These are phyloP conservation scores for Vishniacozyma victoriae DNA, from an alignment of 768 basidiomycete species.

Conservation along the genomic window DNA sequence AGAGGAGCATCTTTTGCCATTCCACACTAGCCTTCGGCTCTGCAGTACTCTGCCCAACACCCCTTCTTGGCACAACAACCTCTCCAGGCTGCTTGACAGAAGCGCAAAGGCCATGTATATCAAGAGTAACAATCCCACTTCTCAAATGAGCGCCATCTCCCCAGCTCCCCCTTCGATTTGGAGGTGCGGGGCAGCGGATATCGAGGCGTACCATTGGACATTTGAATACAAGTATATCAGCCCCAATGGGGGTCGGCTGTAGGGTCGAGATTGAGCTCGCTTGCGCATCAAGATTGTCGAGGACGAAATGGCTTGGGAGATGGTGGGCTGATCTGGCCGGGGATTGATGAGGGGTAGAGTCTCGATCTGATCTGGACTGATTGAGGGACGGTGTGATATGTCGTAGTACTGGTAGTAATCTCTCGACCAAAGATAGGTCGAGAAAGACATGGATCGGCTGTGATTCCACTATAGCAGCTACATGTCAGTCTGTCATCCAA, in stretches of 20 bases:
- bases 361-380: constrained; percentile 1
- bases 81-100: not conserved
- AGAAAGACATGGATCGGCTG: constrained; percentile 69
- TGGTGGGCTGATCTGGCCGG: not conserved
- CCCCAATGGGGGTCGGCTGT: not conserved
- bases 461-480: constrained; percentile 22
- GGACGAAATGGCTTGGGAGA: constrained; percentile 48
- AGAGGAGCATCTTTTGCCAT: constrained; percentile 37
- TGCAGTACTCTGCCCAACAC: not conserved
- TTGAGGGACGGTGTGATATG: constrained; percentile 18
- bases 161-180: constrained; percentile 54
- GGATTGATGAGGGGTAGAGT: not conserved
- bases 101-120: constrained; percentile 20
- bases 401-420: constrained; percentile 51
- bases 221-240: constrained; percentile 45
- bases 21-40: constrained; percentile 4
- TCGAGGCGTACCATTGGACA: constrained; percentile 63
- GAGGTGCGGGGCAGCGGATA: constrained; percentile 61
- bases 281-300: constrained; percentile 59
- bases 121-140: constrained; percentile 39
- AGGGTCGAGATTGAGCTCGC: constrained; percentile 20
- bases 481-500: not conserved
- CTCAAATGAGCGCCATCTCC: constrained; percentile 54
- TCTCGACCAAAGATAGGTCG: constrained; percentile 54
- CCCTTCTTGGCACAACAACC: not conserved